phyloP scores from a whole-genome alignment of 441 rosid genomes.

The Brassica balearica region DNA sequence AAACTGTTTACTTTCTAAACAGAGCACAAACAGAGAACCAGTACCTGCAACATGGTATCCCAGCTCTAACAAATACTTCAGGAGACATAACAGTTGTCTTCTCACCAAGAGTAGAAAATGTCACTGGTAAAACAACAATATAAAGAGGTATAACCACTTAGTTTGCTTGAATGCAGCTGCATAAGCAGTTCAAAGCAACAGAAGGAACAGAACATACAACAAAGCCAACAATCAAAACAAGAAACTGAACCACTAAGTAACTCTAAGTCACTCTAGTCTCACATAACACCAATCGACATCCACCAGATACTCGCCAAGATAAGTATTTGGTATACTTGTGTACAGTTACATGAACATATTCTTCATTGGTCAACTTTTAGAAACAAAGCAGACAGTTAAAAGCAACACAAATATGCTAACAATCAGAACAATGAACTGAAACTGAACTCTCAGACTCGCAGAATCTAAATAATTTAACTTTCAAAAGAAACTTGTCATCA shows the following conservation, averaged over 20 bases:
- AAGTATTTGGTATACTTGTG: neutral
- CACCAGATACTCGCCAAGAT: constrained; percentile 20
- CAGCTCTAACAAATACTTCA: constrained; percentile 87
- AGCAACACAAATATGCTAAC: neutral
- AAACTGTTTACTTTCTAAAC: neutral
- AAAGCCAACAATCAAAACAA: constrained; percentile 2
- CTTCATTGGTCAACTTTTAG: neutral
- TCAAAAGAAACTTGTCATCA: neutral
- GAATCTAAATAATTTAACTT: neutral
- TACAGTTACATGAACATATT: neutral
- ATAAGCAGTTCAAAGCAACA: constrained; percentile 7
- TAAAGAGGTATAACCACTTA: too few relatives aligned
- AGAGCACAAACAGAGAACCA: constrained; percentile 39
- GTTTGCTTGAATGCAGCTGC: constrained; percentile 2
- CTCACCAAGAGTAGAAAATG: constrained; percentile 92
- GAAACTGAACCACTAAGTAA: neutral
- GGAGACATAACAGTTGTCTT: constrained; percentile 99
- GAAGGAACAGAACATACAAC: constrained; percentile 11
- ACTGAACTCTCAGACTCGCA: neutral
- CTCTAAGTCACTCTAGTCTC: neutral
- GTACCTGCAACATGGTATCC: constrained; percentile 98
- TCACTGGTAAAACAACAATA: constrained; percentile 55
- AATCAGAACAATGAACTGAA: constrained; percentile 3
- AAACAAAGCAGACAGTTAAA: neutral
- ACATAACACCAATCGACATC: neutral